These are phyloP conservation scores for Phellinidium pouzarii DNA, from an alignment of 1,284 basidiomycete genomes.

Conservation along the genomic window DNA sequence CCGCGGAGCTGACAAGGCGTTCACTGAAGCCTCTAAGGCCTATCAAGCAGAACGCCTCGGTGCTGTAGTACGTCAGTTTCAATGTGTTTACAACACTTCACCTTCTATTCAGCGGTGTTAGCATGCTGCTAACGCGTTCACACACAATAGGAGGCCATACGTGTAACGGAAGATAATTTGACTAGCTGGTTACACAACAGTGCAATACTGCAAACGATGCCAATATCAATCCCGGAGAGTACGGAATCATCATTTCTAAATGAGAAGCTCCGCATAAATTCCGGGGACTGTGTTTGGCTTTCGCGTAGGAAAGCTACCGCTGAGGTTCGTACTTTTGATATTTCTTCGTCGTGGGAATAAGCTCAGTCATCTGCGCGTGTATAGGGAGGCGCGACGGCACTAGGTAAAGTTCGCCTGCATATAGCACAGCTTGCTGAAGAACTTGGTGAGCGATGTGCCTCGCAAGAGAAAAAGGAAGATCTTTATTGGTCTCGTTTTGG, in stretches of 20 bases:
- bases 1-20: slow-evolving; percentile 30
- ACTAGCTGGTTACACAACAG: slow-evolving; percentile 9
- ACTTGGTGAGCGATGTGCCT: slow-evolving; percentile 40
- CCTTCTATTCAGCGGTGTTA: not conserved
- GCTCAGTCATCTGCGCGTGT: not conserved
- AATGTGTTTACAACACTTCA: not conserved
- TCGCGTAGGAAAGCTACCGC: slow-evolving; percentile 11
- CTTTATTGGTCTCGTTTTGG: too few species aligned
- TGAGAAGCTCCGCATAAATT: slow-evolving; percentile 4
- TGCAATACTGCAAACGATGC: not conserved
- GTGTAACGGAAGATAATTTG: slow-evolving; percentile 4
- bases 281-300: slow-evolving; percentile 14
- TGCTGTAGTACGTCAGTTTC: slow-evolving; percentile 20
- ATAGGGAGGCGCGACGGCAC: slow-evolving; percentile 78
- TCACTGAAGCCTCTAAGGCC: slow-evolving; percentile 38
- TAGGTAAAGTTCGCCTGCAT: slow-evolving; percentile 70
- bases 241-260: not conserved
- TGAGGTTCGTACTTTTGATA: slow-evolving; percentile 8
- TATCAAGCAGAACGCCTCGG: slow-evolving; percentile 27
- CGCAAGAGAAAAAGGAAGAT: too few species aligned
- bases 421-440: slow-evolving; percentile 59
- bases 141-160: slow-evolving; percentile 6
- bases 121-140: slow-evolving; percentile 15
- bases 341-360: not conserved
- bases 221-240: not conserved